A percentile compares a stretch with the other conserved stretches of the same genome.
phyloP scores from a whole-genome alignment of 2,329 filamentous ascomycete genomes.

The Aspergillus brunneoviolaceus region DNA sequence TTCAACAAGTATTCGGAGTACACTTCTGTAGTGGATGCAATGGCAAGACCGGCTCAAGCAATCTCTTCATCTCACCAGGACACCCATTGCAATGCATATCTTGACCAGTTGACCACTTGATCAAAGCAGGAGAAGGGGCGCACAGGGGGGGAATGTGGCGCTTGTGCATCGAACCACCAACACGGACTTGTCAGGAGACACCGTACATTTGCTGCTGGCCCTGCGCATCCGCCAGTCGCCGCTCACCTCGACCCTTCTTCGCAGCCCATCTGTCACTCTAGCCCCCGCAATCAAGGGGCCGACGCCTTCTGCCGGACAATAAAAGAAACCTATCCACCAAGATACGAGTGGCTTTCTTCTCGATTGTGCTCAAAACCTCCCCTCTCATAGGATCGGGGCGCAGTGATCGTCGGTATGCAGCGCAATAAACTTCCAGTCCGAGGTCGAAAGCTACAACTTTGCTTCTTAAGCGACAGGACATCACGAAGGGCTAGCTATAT shows the following conservation, averaged over 20 bases:
- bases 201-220: conserved; percentile 2
- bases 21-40: background rate
- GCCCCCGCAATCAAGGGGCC: conserved; percentile 11
- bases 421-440: background rate
- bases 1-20: background rate
- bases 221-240: conserved; percentile 7
- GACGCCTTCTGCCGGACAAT: conserved; percentile 5
- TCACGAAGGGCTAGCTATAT: background rate
- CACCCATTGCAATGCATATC: conserved; percentile 7
- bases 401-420: conserved; percentile 1
- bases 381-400: background rate
- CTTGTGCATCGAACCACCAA: conserved; percentile 10
- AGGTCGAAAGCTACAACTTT: background rate
- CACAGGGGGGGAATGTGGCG: conserved; percentile 5
- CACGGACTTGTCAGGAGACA: conserved; percentile 23
- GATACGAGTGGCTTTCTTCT: background rate
- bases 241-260: conserved; percentile 6
- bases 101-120: conserved; percentile 13
- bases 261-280: conserved; percentile 11
- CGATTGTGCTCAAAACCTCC: background rate
- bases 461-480: background rate
- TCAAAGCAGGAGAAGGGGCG: conserved; percentile 6
- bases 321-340: background rate
- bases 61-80: background rate
- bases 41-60: background rate